Percentiles rank a stretch among this genome's conserved stretches.
phyloP scores from a whole-genome alignment of 345 rosid genomes.

The Atalantia buxifolia region DNA sequence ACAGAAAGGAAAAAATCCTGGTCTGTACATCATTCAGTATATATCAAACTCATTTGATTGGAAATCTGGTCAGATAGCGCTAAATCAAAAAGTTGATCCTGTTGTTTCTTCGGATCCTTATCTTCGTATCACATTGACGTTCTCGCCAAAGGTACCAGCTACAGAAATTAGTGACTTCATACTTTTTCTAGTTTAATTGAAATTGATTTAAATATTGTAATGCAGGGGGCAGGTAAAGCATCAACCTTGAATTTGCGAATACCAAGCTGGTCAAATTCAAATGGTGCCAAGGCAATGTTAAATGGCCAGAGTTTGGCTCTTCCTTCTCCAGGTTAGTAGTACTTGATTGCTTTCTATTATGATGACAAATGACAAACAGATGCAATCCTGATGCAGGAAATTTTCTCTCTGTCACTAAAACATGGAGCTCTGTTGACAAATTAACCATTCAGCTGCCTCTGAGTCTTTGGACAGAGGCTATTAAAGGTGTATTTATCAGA shows the following conservation, averaged over 20 bases:
- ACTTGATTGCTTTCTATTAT: background rate
- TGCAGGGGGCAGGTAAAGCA: constrained; percentile 41
- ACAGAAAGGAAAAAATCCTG: constrained; percentile 59
- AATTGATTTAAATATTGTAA: background rate
- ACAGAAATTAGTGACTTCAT: too few relatives aligned
- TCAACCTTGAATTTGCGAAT: constrained; percentile 70
- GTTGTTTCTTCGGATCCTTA: constrained; percentile 64
- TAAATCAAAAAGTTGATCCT: constrained; percentile 66
- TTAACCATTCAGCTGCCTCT: constrained; percentile 60
- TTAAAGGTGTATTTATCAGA: constrained; percentile 53
- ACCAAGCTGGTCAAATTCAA: constrained; percentile 62
- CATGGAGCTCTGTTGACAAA: constrained; percentile 63
- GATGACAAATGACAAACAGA: background rate
- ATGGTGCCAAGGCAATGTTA: constrained; percentile 54
- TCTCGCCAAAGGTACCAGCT: constrained; percentile 40
- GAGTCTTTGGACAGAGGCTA: constrained; percentile 60
- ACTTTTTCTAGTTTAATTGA: too few relatives aligned
- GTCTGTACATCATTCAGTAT: constrained; percentile 75
- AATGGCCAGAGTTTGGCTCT: constrained; percentile 44
- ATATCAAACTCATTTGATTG: constrained; percentile 75
- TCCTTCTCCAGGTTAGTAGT: constrained; percentile 59
- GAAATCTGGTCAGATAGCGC: constrained; percentile 48
- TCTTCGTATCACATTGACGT: constrained; percentile 47
- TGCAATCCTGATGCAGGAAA: constrained; percentile 44
- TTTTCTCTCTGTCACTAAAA: constrained; percentile 43